Evolutionary conservation across 176 grass and related monocot species (phyloP), one percentile per base, ranked within the genome.

Genomic region (Oryza brachyantha): DNA sequence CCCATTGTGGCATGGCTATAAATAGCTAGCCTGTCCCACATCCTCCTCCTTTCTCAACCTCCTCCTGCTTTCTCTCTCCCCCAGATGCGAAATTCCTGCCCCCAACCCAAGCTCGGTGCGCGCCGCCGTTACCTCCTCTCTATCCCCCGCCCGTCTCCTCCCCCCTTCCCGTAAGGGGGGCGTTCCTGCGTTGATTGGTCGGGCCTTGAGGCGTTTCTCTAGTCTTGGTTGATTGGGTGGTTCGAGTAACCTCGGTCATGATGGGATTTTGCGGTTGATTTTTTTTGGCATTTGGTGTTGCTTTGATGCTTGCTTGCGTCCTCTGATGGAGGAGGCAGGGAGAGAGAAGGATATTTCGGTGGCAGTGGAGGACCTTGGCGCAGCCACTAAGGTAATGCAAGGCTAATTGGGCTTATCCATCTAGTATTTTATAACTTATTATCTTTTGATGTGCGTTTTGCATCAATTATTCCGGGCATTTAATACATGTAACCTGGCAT

Each of bases 71-170:
- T 82, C 50, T 64, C 86, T 72, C 67, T 7, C 64, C 72, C 11
- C 64, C 72, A 63, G 72, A 85, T 82, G 83, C 64, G 79, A 82
- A 61, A 70, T 72, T 77, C 40, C 54, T 77, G 77, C 32, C 31
- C 22, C 13, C 43, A 46, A 46, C 14, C 43, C 43, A 12, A 25
- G 40, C 69, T 78, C 61, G 35, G 61, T 8, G 22, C 29, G 36
- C 11, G n/a, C n/a, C n/a, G n/a, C n/a, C n/a, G n/a, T 26, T 55
- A 32, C 72, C 21, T 48, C 42, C 29, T 40, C 61, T 1, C 36
- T 12, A 16, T 29, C 35, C n/a, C 65, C 8, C 0, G 19, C 39
- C 26, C 0, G 19, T 3, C 48, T 26, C 40, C 32, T 24, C 29
- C 13, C 39, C 29, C 31, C 61, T 43, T 3, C 7, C 38, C 40